These are phyloP conservation scores for Parmales sp. DNA, from an alignment of 108 stramenopile genomes.

Conservation along the genomic window DNA sequence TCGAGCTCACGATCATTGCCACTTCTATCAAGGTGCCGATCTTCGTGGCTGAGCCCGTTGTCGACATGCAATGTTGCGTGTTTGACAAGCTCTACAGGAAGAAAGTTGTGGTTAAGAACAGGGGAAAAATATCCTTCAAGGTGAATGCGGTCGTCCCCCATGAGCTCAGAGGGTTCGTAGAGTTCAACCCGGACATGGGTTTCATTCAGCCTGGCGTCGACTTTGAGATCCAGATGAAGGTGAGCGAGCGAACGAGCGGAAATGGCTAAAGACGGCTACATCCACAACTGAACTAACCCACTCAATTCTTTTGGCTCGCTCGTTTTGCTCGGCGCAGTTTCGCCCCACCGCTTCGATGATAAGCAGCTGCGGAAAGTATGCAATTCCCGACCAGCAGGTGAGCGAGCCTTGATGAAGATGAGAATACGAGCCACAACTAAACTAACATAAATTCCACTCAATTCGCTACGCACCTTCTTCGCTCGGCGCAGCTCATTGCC, in stretches of 20 bases:
- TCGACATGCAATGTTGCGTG: slow-evolving; percentile 36
- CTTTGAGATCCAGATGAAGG: slow-evolving; percentile 34
- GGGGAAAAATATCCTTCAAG: slow-evolving; percentile 39
- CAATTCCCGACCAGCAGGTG: not conserved
- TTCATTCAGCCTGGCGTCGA: slow-evolving; percentile 33
- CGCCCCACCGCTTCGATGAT: slow-evolving; percentile 6
- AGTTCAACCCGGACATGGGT: slow-evolving; percentile 39
- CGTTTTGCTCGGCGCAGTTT: too few species aligned
- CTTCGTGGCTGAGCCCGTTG: slow-evolving; percentile 20
- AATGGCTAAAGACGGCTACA: too few species aligned
- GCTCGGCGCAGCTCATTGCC: too few species aligned
- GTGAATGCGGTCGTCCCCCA: slow-evolving; percentile 16
- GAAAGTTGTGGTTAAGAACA: slow-evolving; percentile 34
- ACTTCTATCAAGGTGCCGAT: slow-evolving; percentile 25
- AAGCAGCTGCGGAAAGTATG: slow-evolving; percentile 6
- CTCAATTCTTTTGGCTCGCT: too few species aligned
- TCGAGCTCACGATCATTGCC: slow-evolving; percentile 17
- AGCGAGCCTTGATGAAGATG: too few species aligned
- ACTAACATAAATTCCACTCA: too few species aligned
- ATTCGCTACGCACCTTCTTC: too few species aligned
- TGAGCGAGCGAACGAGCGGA: too few species aligned
- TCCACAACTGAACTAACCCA: too few species aligned
- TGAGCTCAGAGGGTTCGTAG: slow-evolving; percentile 18
- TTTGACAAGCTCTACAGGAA: slow-evolving; percentile 40
- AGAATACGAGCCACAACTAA: too few species aligned